Percentiles rank a stretch among this genome's conserved stretches.
phyloP scores from a whole-genome alignment of 164 flowering plant genomes.

The Magnolia officinalis region DNA sequence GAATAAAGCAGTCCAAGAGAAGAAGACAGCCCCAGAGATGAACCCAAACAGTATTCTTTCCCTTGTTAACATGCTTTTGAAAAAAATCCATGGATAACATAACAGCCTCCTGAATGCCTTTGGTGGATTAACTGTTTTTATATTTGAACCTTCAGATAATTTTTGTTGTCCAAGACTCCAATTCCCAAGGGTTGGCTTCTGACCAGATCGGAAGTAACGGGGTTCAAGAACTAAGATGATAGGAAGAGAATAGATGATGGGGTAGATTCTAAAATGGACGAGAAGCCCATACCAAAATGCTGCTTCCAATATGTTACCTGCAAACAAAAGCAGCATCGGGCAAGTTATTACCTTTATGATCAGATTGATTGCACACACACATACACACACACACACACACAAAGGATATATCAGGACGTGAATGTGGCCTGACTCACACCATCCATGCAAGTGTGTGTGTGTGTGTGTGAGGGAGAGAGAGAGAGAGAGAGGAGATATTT shows the following conservation, averaged over 20 bases:
- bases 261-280: constrained; percentile 92
- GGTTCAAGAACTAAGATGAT: constrained; percentile 69
- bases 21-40: constrained; percentile 64
- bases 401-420: no score
- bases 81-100: constrained; percentile 18
- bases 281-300: constrained; percentile 93
- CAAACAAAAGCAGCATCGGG: constrained; percentile 7
- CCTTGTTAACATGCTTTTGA: constrained; percentile 42
- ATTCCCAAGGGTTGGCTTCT: constrained; percentile 38
- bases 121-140: not conserved
- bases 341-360: no score
- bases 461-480: no score
- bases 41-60: constrained; percentile 59
- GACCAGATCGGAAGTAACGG: constrained; percentile 31
- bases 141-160: constrained; percentile 13
- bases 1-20: constrained; percentile 59
- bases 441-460: no score
- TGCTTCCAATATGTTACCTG: constrained; percentile 71
- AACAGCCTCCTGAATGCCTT: constrained; percentile 6
- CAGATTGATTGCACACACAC: no score
- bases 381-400: no score
- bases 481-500: no score
- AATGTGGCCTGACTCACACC: no score
- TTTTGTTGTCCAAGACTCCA: constrained; percentile 38
- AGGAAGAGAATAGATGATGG: constrained; percentile 87